Conservation (phyloP, 805 yeast genomes). For the Zygotorulaspora florentina region DNA sequence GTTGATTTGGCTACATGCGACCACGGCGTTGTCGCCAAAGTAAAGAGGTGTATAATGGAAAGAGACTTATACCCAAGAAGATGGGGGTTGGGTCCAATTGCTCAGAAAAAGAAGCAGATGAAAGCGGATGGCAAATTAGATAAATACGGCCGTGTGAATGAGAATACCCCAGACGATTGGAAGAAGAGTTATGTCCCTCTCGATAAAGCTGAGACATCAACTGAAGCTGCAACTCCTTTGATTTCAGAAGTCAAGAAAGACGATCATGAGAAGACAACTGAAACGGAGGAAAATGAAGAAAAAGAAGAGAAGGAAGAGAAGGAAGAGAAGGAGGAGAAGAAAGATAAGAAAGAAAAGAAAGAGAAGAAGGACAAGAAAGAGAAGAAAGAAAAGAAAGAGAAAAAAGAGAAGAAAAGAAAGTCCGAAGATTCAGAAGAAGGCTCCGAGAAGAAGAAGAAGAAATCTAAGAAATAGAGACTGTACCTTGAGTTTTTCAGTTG, state of each 20-base stretch:
- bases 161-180: slow-evolving; percentile 92
- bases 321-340: slow-evolving; percentile 53
- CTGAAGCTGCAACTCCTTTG: slow-evolving; percentile 46
- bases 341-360: slow-evolving; percentile 52
- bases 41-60: slow-evolving; percentile 99
- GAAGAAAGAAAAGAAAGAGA: slow-evolving; percentile 38
- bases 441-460: slow-evolving; percentile 38
- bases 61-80: slow-evolving; percentile 98
- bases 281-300: slow-evolving; percentile 50
- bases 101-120: slow-evolving; percentile 96
- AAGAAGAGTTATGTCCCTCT: slow-evolving; percentile 73
- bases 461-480: slow-evolving; percentile 38
- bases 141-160: slow-evolving; percentile 90
- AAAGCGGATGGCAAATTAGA: slow-evolving; percentile 96
- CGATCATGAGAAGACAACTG: slow-evolving; percentile 35
- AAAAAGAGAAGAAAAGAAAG: slow-evolving; percentile 35
- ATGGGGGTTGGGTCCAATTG: slow-evolving; percentile 99
- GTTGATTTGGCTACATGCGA: slow-evolving; percentile 95
- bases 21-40: slow-evolving; percentile 98
- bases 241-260: slow-evolving; percentile 41
- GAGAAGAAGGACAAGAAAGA: slow-evolving; percentile 44
- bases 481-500: neutral
- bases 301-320: slow-evolving; percentile 60
- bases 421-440: slow-evolving; percentile 33
- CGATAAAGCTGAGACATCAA: slow-evolving; percentile 48